Percentiles rank a stretch among this genome's conserved stretches.
Conservation (phyloP, 306 rosid genomes). For the Coriaria nepalensis region DNA sequence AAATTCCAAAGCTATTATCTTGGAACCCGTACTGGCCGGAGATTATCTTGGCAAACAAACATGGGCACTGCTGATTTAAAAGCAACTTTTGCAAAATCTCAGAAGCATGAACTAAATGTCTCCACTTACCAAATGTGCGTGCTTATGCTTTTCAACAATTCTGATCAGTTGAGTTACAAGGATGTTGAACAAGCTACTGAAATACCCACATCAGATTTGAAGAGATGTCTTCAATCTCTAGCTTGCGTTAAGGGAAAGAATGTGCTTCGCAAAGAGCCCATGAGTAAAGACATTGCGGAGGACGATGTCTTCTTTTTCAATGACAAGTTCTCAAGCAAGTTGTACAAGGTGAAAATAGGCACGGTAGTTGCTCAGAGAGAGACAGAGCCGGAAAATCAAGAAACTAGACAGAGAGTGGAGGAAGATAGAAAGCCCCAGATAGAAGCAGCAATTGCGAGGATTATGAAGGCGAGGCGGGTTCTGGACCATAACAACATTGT, state of each 20-base stretch:
- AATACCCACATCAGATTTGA: constrained; percentile 58
- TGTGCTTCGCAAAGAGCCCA: constrained; percentile 73
- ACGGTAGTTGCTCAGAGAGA: constrained; percentile 79
- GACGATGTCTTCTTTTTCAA: constrained; percentile 58
- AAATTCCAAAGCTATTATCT: constrained; percentile 69
- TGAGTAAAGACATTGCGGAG: constrained; percentile 71
- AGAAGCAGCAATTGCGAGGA: constrained; percentile 73
- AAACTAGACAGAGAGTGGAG: constrained; percentile 75
- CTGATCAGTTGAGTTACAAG: constrained; percentile 52
- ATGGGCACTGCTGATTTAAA: constrained; percentile 80
- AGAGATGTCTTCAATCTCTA: constrained; percentile 76
- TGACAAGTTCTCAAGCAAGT: constrained; percentile 59
- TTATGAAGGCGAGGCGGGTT: constrained; percentile 68
- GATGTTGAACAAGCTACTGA: constrained; percentile 76
- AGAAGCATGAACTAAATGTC: constrained; percentile 71
- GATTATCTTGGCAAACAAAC: constrained; percentile 76
- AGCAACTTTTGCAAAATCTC: constrained; percentile 71
- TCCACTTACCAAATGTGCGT: constrained; percentile 86
- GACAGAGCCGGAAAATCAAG: constrained; percentile 72
- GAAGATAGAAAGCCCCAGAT: constrained; percentile 81
- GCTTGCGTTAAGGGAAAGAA: constrained; percentile 81
- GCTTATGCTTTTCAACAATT: constrained; percentile 63
- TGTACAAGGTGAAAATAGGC: constrained; percentile 71
- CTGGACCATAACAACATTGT: constrained; percentile 68
- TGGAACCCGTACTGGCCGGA: constrained; percentile 60